Base-by-base conservation (phyloP, 2,329 filamentous ascomycete species). In the Penicillium brasilianum region DNA sequence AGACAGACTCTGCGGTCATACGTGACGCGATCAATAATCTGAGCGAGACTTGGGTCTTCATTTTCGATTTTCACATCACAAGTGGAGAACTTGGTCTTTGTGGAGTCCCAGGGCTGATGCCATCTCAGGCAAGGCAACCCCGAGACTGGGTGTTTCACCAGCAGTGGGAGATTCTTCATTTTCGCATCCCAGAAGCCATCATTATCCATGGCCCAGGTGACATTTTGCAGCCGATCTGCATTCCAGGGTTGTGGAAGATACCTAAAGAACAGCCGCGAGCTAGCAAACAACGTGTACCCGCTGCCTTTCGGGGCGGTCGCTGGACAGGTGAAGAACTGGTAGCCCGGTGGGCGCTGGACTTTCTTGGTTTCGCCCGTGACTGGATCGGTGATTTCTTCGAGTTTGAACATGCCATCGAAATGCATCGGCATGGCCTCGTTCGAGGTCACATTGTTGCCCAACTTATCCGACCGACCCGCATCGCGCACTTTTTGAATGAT, bases 341-440 rank as follows among this genome's bases (percentile, higher is more conserved):
- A 86, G 0, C 80, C 76, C 0, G 83, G 83, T 3, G 82, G 80
- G 4, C 68, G 75, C 0, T 83, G 78, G 2, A 81, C 69, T 0
- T 75, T 64, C n/a, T 73, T 72, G n/a, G 77, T 78, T 6, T 77
- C 76, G 0, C 80, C 82, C 1, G 77, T 71, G 8, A 39, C 70
- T 1, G 75, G 73, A 1, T 79, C 72, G 0, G 59, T 70, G 20
- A 76, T 68, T 55, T 81, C 81, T 10, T 77, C 76, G 0, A 83
- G 82, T 66, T 85, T 86, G 76, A 86, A 87, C 30, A 86, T 72
- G 0, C 84, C 85, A 53, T 87, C 84, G 39, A 81, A 87, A 64
- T 87, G 84, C 70, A 85, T 84, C 0, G 85, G 84, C 83, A 86
- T 85, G 62, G 81, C 81, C 60, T 85, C 83, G 1, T 79, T 77